Percentiles rank a stretch among this genome's conserved stretches.
phyloP scores from a whole-genome alignment of 495 filamentous ascomycete species.

The Tuber indicum region DNA sequence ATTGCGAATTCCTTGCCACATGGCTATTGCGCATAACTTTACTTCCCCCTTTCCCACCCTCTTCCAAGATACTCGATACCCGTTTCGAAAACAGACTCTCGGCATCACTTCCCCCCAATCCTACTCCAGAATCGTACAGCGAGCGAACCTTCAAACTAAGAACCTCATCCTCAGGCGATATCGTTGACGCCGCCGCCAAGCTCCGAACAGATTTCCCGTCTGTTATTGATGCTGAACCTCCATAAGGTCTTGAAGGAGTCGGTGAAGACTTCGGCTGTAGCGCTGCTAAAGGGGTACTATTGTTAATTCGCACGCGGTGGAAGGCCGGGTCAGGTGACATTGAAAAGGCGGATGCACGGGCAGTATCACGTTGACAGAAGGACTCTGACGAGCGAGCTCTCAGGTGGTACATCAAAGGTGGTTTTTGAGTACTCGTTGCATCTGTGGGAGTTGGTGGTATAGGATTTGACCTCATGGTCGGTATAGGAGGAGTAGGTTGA shows the following conservation, averaged over 20 bases:
- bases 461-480: background rate
- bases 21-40: slow-evolving; percentile 29
- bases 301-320: background rate
- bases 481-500: background rate
- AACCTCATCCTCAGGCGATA: slow-evolving; percentile 40
- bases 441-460: background rate
- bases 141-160: slow-evolving; percentile 38
- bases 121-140: slow-evolving; percentile 40
- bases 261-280: slow-evolving; percentile 4
- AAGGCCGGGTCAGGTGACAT: background rate
- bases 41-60: slow-evolving; percentile 30
- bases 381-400: background rate
- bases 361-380: background rate
- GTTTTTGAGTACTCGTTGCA: background rate
- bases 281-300: background rate
- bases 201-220: slow-evolving; percentile 31
- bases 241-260: slow-evolving; percentile 21
- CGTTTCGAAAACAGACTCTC: slow-evolving; percentile 40
- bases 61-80: slow-evolving; percentile 36
- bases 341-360: background rate
- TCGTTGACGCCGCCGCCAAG: slow-evolving; percentile 24
- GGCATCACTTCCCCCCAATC: slow-evolving; percentile 28
- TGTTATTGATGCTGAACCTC: slow-evolving; percentile 16
- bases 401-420: background rate
- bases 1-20: slow-evolving; percentile 24